A percentile compares a stretch with the other conserved stretches of the same genome.
Evolutionary conservation across 371 early-diverging fungal species (phyloP).

Genomic region (Mortierella sp.): DNA sequence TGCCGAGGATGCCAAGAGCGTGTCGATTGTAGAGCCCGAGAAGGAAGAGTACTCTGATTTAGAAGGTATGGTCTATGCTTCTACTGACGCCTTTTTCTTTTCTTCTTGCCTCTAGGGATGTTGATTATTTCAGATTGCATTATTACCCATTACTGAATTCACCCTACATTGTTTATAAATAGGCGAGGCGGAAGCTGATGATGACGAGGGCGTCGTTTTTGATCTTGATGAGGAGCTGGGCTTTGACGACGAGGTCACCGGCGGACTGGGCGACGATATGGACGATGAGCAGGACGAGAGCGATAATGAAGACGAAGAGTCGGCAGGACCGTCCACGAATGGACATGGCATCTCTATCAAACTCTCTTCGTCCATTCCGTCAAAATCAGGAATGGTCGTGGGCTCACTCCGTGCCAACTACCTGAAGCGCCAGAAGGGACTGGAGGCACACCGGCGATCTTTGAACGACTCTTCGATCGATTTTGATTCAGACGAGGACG

Average conservation of each 20-base stretch:
- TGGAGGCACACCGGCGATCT: slow-evolving; percentile 21
- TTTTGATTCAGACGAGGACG: slow-evolving; percentile 23
- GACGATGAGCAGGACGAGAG: slow-evolving; percentile 13
- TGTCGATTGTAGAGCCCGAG: slow-evolving; percentile 44
- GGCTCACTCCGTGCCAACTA: slow-evolving; percentile 52
- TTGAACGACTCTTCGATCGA: slow-evolving; percentile 20
- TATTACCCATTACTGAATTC: neutral
- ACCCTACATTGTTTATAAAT: neutral
- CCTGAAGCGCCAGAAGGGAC: slow-evolving; percentile 43
- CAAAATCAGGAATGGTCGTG: slow-evolving; percentile 37
- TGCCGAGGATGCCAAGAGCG: slow-evolving; percentile 22
- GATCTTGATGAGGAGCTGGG: slow-evolving; percentile 55
- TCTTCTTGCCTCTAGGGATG: no score
- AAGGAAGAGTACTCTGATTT: neutral
- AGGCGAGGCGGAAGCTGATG: slow-evolving; percentile 25
- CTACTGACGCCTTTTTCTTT: neutral
- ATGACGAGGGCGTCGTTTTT: slow-evolving; percentile 48
- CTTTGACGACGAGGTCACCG: slow-evolving; percentile 23
- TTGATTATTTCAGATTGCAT: neutral
- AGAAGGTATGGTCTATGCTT: slow-evolving; percentile 28
- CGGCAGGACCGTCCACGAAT: neutral
- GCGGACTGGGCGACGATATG: neutral
- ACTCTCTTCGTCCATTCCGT: slow-evolving; percentile 11
- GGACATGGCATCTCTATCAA: slow-evolving; percentile 23
- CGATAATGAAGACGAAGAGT: neutral